phyloP scores from a whole-genome alignment of 495 filamentous ascomycete genomes.

The Aspergillus asperescens region DNA sequence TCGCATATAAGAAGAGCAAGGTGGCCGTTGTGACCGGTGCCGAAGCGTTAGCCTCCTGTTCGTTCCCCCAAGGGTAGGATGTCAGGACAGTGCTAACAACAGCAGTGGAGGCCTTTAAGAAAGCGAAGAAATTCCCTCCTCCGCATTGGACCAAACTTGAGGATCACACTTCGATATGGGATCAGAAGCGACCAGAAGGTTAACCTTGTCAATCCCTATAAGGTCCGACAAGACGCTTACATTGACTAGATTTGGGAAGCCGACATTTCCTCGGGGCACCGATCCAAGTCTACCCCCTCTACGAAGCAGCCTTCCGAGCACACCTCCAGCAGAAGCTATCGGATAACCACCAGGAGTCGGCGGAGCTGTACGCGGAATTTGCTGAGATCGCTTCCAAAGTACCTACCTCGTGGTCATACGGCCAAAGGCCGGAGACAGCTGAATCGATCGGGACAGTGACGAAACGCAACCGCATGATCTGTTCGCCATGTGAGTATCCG shows the following conservation, averaged over 20 bases:
- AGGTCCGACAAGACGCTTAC: background rate
- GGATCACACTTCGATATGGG: constrained; percentile 22
- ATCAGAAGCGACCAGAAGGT: constrained; percentile 13
- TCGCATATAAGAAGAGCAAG: constrained; percentile 40
- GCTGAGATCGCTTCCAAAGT: constrained; percentile 1
- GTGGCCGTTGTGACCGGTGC: constrained; percentile 51
- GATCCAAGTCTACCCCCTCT: constrained; percentile 12
- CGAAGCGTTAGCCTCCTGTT: constrained; percentile 52
- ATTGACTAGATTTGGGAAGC: constrained; percentile 2
- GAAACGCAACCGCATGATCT: constrained; percentile 13
- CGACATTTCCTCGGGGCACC: constrained; percentile 9
- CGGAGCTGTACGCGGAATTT: constrained; percentile 9
- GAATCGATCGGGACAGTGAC: constrained; percentile 11
- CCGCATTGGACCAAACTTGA: constrained; percentile 42
- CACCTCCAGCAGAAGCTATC: constrained; percentile 2
- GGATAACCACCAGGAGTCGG: constrained; percentile 10
- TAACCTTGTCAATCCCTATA: no score
- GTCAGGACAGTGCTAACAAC: constrained; percentile 14
- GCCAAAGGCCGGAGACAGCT: constrained; percentile 6
- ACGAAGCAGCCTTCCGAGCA: constrained; percentile 10
- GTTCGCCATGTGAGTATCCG: constrained; percentile 6
- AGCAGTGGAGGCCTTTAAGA: constrained; percentile 31
- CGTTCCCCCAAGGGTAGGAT: constrained; percentile 15
- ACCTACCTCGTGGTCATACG: constrained; percentile 9
- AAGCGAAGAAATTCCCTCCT: constrained; percentile 39